Conservation (phyloP, 202 grass and related monocot genomes). For the Musa balbisiana region DNA sequence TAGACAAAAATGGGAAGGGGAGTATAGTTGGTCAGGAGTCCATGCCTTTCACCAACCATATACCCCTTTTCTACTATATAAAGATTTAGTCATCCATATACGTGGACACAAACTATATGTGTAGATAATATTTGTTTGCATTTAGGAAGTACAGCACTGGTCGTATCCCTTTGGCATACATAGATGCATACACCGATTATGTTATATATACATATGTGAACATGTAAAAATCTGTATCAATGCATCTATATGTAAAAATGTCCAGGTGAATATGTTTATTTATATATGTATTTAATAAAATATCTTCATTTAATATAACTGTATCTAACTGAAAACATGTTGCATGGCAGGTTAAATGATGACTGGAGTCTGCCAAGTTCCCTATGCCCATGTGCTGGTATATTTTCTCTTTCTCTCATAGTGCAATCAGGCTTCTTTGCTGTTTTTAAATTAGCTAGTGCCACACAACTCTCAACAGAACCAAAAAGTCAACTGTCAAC, state of each 20-base stretch:
- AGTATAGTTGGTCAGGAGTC: not conserved
- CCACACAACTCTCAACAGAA: constrained; percentile 26
- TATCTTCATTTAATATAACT: not conserved
- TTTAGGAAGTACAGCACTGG: not conserved
- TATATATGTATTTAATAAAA: not conserved
- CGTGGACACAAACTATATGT: not conserved
- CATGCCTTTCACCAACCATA: not conserved
- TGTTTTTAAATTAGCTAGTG: not conserved
- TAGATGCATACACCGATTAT: not conserved
- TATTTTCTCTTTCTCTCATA: constrained; percentile 23
- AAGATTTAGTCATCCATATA: not conserved
- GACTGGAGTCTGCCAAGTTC: constrained; percentile 64
- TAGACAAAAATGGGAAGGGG: not conserved
- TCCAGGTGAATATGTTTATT: not conserved
- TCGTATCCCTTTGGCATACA: not conserved
- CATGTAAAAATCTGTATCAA: not conserved
- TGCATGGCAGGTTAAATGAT: constrained; percentile 21
- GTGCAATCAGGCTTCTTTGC: constrained; percentile 1
- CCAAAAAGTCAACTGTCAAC: constrained; percentile 35
- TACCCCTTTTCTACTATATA: not conserved
- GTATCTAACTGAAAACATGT: not conserved
- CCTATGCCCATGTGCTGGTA: constrained; percentile 81
- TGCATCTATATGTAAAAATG: not conserved
- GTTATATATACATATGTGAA: not conserved
- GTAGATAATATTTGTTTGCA: not conserved